Base-by-base conservation (phyloP, 495 filamentous ascomycete genomes). In the Pseudevernia furfuracea region DNA sequence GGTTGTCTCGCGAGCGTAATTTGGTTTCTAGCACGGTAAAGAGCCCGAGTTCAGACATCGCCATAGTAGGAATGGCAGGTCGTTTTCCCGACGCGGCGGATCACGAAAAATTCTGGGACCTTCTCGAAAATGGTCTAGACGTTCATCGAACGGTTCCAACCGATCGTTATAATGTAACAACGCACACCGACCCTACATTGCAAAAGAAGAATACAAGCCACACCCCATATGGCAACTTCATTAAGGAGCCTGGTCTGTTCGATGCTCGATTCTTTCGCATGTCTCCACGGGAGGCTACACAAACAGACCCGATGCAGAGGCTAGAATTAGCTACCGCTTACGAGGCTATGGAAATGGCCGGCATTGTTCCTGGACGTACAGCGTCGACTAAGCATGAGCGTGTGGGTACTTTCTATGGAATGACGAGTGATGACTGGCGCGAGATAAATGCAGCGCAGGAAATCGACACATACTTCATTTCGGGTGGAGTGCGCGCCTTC, bases 341-440 rank as follows among this genome's bases (percentile, higher is more conserved):
- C 56, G 77, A 79, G 66, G 77, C 77, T 5, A 43, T 79, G 14
- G 77, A 79, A 55, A 65, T 60, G 66, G 71, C 75, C 53, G 77
- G 64, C 1, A 61, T 37, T 41, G 58, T 61, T 19, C 59, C 34
- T 8, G 28, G 59, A 21, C n/a, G 23, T 55, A 66, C 59, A 6
- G 37, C 64, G 10, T 62, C 64, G 2, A 58, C 64, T 11, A 34
- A 58, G 17, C 38, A 15, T 9, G 21, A 62, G 7, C 64, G 64
- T 37, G 52, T 66, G n/a, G 59, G 59, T 5, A 62, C 49, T 12
- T 62, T 62, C 28, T 62, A 58, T 38, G 64, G 64, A 8, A 36
- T 49, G 21, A 44, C 52, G 9, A 62, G 59, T 28, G 49, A 66
- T 37, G 64, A 66, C 41, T 66, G 60, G 59, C 36, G 64, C 15